Conservation (phyloP, 306 rosid genomes). For the Pterocarpus santalinus region DNA sequence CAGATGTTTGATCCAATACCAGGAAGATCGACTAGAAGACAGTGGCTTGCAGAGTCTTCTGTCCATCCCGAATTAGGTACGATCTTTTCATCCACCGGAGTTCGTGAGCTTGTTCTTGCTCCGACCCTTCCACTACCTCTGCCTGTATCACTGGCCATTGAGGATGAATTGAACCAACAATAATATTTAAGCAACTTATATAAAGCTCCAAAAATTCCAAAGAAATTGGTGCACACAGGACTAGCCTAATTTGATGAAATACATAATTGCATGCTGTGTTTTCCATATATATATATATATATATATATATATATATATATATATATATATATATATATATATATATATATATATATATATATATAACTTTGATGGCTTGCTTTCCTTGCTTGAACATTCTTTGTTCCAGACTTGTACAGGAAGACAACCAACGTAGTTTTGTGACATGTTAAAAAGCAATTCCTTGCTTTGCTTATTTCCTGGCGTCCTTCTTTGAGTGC, state of each 20-base stretch:
- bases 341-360: no score
- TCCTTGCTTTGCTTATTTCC: constrained; percentile 56
- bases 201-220: background rate
- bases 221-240: background rate
- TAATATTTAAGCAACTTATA: background rate
- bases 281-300: no score
- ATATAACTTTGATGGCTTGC: constrained; percentile 5
- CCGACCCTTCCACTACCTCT: constrained; percentile 31
- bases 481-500: background rate
- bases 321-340: no score
- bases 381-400: constrained; percentile 46
- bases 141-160: constrained; percentile 53
- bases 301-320: no score
- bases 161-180: background rate
- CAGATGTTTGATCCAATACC: constrained; percentile 46
- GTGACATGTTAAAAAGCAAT: constrained; percentile 31
- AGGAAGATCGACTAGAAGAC: constrained; percentile 66
- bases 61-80: constrained; percentile 59
- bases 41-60: constrained; percentile 50
- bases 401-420: constrained; percentile 57
- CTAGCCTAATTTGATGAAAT: no score
- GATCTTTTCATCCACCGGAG: constrained; percentile 40
- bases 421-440: constrained; percentile 26
- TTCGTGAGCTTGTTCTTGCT: constrained; percentile 5
- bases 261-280: no score